phyloP scores from a whole-genome alignment of 2,329 filamentous ascomycete genomes.

The Cyphellophora europaea region DNA sequence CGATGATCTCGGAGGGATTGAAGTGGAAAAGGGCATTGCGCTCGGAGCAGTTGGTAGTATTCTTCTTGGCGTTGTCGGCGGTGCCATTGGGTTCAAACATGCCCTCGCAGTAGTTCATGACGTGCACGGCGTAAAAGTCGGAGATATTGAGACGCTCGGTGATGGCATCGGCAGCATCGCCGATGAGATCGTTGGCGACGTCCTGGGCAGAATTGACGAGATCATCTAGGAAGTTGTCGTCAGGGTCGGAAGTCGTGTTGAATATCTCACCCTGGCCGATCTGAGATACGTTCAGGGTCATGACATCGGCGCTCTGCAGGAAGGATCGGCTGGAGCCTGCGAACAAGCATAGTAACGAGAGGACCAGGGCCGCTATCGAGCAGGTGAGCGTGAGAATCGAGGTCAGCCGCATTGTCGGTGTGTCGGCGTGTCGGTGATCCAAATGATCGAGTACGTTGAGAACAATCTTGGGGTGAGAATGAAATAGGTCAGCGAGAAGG shows the following conservation, averaged over 20 bases:
- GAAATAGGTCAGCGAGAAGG: too few species aligned
- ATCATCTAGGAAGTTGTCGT: constrained; percentile 23
- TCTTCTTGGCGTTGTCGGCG: constrained; percentile 32
- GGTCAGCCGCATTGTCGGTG: constrained; percentile 34
- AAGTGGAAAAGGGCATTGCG: constrained; percentile 47
- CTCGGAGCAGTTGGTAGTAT: constrained; percentile 47
- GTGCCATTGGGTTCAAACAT: constrained; percentile 25
- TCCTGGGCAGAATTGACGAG: constrained; percentile 33
- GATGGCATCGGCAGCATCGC: constrained; percentile 28
- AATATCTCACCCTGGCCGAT: constrained; percentile 33
- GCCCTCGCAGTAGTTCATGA: constrained; percentile 51
- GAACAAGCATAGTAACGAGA: constrained; percentile 52
- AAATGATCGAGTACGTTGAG: too few species aligned
- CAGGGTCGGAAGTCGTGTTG: constrained; percentile 21
- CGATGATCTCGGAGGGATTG: constrained; percentile 42
- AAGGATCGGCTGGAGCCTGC: constrained; percentile 48
- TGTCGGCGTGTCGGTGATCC: background rate
- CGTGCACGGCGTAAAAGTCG: constrained; percentile 53
- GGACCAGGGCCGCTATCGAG: constrained; percentile 45
- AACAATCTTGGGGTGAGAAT: too few species aligned
- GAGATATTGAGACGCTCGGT: constrained; percentile 43
- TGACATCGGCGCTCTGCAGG: constrained; percentile 47
- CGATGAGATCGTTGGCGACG: constrained; percentile 28
- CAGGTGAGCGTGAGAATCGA: constrained; percentile 42
- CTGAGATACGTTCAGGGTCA: constrained; percentile 51